Evolutionary conservation across 208 protist genomes (phyloP), one percentile per base, ranked within the genome.

Genomic region (Borovskyia barvae): DNA sequence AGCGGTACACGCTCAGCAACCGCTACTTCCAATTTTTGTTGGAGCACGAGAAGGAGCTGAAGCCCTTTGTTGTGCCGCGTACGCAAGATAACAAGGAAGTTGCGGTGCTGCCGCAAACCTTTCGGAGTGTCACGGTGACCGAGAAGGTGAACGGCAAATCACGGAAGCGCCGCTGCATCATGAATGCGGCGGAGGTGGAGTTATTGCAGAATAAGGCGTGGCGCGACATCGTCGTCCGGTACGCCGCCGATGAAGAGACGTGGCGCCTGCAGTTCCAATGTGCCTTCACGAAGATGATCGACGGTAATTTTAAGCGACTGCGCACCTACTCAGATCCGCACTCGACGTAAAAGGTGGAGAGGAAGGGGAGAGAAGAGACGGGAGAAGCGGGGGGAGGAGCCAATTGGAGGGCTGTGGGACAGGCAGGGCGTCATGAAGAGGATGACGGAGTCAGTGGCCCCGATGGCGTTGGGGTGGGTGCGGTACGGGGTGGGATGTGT

Each of bases 221-320:
- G 80, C 72, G 87, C 3, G 56, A 43, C 7, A 64, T 88, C 17
- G 73, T 81, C 5, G 80, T 72, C 15, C 41, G 61, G 14, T 94
- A 80, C 42, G 77, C 81, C 24, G 53, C 52, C n/a, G 76, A 94
- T 53, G 70, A 87, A 30, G 69, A 53, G 14, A 72, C 73, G 55
- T 94, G 87, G 87, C 29, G 54, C 41, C 48, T 54, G 12, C 59
- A 74, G 8, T 94, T 94, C 59, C 64, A 82, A 55, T 71, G 64
- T 0, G 87, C 59, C n/a, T 88, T 90, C 35, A 83, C 67, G 4
- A 94, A 93, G 55, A 87, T 94, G 81, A 75, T 94, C 19, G 82
- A 94, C 17, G 77, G 81, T 56, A 73, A 94, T 40, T 91, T 94
- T 53, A 77, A 70, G 37, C 74, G 79, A 22, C 72, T 93, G 5